phyloP scores from a whole-genome alignment of 805 yeast species.

The Suhomyces prunicola region DNA sequence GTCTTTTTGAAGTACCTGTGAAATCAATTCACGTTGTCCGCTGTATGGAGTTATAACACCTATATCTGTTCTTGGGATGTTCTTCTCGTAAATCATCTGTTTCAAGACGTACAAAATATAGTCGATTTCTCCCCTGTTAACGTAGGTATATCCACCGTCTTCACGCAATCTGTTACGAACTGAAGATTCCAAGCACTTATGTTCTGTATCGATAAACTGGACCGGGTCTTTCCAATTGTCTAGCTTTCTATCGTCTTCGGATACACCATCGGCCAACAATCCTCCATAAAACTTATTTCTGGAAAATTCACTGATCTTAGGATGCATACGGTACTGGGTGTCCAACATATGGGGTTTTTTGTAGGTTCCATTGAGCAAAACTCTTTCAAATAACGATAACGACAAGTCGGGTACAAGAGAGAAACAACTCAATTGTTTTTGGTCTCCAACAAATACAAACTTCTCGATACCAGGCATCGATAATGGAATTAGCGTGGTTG shows the following conservation, averaged over 20 bases:
- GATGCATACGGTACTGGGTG: slow-evolving; percentile 69
- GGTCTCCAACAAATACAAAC: slow-evolving; percentile 73
- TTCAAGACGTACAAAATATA: slow-evolving; percentile 47
- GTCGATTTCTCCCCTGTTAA: slow-evolving; percentile 52
- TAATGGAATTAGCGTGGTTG: slow-evolving; percentile 66
- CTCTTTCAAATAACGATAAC: slow-evolving; percentile 66
- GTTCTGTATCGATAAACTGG: slow-evolving; percentile 57
- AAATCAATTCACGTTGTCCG: slow-evolving; percentile 65
- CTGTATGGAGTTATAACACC: slow-evolving; percentile 76
- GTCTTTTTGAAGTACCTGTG: slow-evolving; percentile 48
- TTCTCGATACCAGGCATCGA: slow-evolving; percentile 65
- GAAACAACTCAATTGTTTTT: slow-evolving; percentile 69
- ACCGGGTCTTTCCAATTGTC: slow-evolving; percentile 51
- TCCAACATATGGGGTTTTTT: slow-evolving; percentile 64
- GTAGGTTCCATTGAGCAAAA: slow-evolving; percentile 58
- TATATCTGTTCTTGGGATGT: slow-evolving; percentile 47
- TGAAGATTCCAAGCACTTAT: slow-evolving; percentile 44
- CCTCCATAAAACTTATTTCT: slow-evolving; percentile 50
- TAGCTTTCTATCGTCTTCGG: slow-evolving; percentile 46
- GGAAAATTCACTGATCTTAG: slow-evolving; percentile 58
- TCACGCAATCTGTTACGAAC: slow-evolving; percentile 47
- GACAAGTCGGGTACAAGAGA: slow-evolving; percentile 66
- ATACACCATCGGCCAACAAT: slow-evolving; percentile 55
- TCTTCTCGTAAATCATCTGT: slow-evolving; percentile 52
- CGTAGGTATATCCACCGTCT: slow-evolving; percentile 56